Conservation (phyloP, 2,329 filamentous ascomycete genomes). For the Pyricularia sp. region DNA sequence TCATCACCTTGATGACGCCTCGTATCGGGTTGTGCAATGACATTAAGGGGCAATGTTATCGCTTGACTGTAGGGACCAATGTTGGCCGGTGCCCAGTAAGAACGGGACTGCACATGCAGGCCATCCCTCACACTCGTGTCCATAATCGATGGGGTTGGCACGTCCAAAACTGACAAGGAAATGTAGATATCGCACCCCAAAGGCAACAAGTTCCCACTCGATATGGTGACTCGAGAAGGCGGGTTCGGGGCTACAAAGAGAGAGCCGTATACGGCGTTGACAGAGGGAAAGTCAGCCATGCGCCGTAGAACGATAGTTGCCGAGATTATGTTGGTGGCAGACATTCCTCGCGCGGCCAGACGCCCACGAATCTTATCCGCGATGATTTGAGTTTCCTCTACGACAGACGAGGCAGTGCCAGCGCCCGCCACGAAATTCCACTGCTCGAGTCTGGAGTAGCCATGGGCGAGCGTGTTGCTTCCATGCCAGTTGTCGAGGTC, state of each 20-base stretch:
- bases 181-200: slow-evolving; percentile 46
- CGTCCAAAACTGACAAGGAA: slow-evolving; percentile 11
- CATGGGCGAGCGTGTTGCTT: background rate
- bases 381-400: slow-evolving; percentile 34
- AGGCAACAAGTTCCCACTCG: slow-evolving; percentile 61
- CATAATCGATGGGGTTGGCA: slow-evolving; percentile 9
- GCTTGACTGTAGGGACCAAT: slow-evolving; percentile 96
- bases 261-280: slow-evolving; percentile 65
- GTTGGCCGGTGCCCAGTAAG: slow-evolving; percentile 96
- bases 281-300: slow-evolving; percentile 64
- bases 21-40: background rate
- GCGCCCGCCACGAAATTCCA: slow-evolving; percentile 17
- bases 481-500: background rate
- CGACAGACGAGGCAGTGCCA: slow-evolving; percentile 20
- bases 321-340: slow-evolving; percentile 34
- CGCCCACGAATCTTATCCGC: slow-evolving; percentile 29
- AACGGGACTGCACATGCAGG: slow-evolving; percentile 82
- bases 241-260: slow-evolving; percentile 70
- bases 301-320: slow-evolving; percentile 57
- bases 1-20: background rate
- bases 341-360: slow-evolving; percentile 22
- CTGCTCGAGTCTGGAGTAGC: slow-evolving; percentile 19
- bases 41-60: slow-evolving; percentile 36
- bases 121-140: slow-evolving; percentile 29
- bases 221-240: slow-evolving; percentile 71